Conservation (phyloP, 2,329 filamentous ascomycete species). For the Thelonectria olida region DNA sequence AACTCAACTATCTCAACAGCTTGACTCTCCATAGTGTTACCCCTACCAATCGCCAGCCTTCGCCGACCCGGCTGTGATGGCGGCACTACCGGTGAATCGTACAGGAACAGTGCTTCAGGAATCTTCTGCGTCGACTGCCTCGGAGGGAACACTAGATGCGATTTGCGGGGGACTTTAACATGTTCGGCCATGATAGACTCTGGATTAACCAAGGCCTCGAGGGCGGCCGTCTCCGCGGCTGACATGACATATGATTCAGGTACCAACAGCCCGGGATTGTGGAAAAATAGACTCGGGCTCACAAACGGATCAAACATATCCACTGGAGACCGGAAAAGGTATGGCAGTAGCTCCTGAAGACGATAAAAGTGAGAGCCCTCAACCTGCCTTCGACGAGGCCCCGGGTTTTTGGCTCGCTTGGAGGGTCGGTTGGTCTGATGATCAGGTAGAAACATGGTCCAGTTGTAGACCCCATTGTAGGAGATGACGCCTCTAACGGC, state of each 20-base stretch:
- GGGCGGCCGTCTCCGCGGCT: slow-evolving; percentile 37
- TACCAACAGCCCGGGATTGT: slow-evolving; percentile 57
- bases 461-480: slow-evolving; percentile 71
- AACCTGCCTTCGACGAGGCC: slow-evolving; percentile 18
- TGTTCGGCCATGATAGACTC: slow-evolving; percentile 5
- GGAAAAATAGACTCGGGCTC: slow-evolving; percentile 67
- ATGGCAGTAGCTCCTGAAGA: slow-evolving; percentile 47
- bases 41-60: slow-evolving; percentile 32
- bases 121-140: slow-evolving; percentile 57
- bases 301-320: slow-evolving; percentile 69
- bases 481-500: slow-evolving; percentile 63
- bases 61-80: slow-evolving; percentile 24
- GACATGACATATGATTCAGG: slow-evolving; percentile 56
- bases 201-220: slow-evolving; percentile 38
- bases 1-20: slow-evolving; percentile 56
- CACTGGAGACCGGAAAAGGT: slow-evolving; percentile 58
- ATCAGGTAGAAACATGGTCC: slow-evolving; percentile 67
- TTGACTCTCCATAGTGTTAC: slow-evolving; percentile 58
- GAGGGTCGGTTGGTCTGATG: slow-evolving; percentile 54
- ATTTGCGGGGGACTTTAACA: slow-evolving; percentile 47
- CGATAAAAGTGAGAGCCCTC: slow-evolving; percentile 49
- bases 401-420: slow-evolving; percentile 26
- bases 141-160: slow-evolving; percentile 59
- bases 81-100: slow-evolving; percentile 47
- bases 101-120: slow-evolving; percentile 59